Evolutionary conservation across 2,329 filamentous ascomycete genomes (phyloP), one percentile per base, ranked within the genome.

Genomic region (Rhinocladiella similis): DNA sequence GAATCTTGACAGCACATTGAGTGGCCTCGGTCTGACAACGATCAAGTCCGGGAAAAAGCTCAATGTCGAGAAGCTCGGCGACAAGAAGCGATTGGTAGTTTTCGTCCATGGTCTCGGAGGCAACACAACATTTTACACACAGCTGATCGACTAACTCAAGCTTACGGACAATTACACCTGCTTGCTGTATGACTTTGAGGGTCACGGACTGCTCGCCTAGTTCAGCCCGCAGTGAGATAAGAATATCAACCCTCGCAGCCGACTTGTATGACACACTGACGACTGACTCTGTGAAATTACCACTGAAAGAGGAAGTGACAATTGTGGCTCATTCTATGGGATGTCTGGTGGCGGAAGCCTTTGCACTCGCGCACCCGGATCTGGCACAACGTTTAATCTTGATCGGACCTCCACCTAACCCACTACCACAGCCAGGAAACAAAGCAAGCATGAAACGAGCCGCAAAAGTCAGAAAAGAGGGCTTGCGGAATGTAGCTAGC

Each of bases 31-130:
- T 12, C 36, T 57, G 5, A 57, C 50, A 4, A 41, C 18, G 13
- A 48, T 57, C 18, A 19, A 18, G 18, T 45, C 16, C 16, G 38
- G 33, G 5, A 81, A 79, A 60, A 60, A 65, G 0, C 63, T 80
- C 1, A 70, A 75, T 59, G 74, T 77, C 61, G 69, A 71, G 47
- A 64, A 60, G 29, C 19, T 66, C 16, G 73, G 70, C 12, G 22
- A 33, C 10, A 53, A 56, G 7, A 13, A 22, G 60, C 5, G 66
- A 2, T 25, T 25, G 18, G 65, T 80, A 4, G 66, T 83, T 16
- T 83, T 83, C 59, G 67, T 84, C n/a, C 82, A 84, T 57, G 81
- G 82, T 6, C 71, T 84, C 0, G 81, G 81, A 2, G 77, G 75
- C 1, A 77, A 72, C 0, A 70, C 70, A 2, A 71, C 75, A 4